Percentiles rank a stretch among this genome's conserved stretches.
Evolutionary conservation across 2,329 filamentous ascomycete genomes (phyloP).

Genomic region (Xylaria sp.): DNA sequence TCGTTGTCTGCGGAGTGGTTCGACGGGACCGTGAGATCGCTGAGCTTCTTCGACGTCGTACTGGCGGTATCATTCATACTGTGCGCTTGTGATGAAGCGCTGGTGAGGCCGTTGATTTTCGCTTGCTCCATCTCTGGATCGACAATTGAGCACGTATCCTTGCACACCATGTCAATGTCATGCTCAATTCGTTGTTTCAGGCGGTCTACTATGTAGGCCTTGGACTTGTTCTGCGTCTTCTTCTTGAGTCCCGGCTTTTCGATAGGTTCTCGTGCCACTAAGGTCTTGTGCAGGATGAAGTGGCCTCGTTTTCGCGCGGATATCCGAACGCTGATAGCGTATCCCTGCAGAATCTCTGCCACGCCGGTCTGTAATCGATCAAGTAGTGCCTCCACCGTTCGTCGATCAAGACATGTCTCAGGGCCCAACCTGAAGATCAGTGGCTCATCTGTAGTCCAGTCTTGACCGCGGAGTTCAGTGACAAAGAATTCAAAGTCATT

Average conservation of each 20-base stretch:
- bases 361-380: conserved; percentile 49
- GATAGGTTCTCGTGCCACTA: conserved; percentile 37
- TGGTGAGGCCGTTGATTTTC: neutral
- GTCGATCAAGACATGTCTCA: conserved; percentile 38
- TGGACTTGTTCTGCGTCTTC: conserved; percentile 34
- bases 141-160: conserved; percentile 45
- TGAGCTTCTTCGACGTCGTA: conserved; percentile 5
- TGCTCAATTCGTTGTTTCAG: conserved; percentile 42
- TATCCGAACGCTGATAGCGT: conserved; percentile 43
- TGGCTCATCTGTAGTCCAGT: conserved; percentile 44
- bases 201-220: conserved; percentile 37
- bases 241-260: conserved; percentile 32
- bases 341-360: conserved; percentile 42
- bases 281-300: conserved; percentile 45
- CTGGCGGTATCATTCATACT: conserved; percentile 5
- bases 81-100: conserved; percentile 5
- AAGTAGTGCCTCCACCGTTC: conserved; percentile 44
- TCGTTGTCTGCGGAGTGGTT: neutral
- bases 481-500: conserved; percentile 47
- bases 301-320: conserved; percentile 49
- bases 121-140: conserved; percentile 26
- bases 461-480: conserved; percentile 41
- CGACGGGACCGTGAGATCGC: conserved; percentile 5
- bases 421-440: conserved; percentile 41
- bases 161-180: conserved; percentile 46